Evolutionary conservation across 73 alveolate genomes (phyloP), one percentile per base, ranked within the genome.

Genomic region (Blepharisma stoltei): DNA sequence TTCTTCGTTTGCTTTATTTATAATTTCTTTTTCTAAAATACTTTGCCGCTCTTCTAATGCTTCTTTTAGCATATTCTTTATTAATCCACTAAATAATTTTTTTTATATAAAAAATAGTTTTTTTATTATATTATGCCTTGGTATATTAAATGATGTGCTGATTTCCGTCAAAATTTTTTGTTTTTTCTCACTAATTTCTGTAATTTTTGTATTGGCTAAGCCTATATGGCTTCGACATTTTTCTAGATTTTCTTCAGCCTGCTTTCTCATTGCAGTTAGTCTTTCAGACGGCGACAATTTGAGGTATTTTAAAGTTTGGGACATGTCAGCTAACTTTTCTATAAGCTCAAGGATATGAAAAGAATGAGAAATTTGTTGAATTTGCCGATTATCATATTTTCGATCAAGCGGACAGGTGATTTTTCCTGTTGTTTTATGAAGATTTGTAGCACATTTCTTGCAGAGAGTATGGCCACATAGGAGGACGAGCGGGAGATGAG

Each of bases 401-500:
- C 65, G 65, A 18, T 50, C 65, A 14, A 50, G 21, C 27, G 65
- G 65, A 18, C 65, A 50, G 27, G 21, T 50, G 27, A 50, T 11
- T 11, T 11, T 50, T 50, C 21, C 21, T 14, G 27, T 11, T 0
- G 21, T 14, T 4, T 50, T 18, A 14, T 1, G n/a, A 0, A 50
- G 21, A 11, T 50, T 18, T 50, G 21, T 14, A 1, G 21, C 65
- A 50, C 65, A 50, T 50, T 50, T 50, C 21, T 50, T 50, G 65
- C 65, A 50, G 65, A 50, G 27, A 14, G 65, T 14, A 50, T 50
- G 65, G 65, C 65, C 65, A 4, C 65, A 50, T 14, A 50, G 65
- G 2, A 50, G 21, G 3, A 50, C 65, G 65, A 50, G 65, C 2
- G 65, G 65, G 4, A 50, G n/a, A 14, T 18, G n/a, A 14, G n/a